A percentile compares a stretch with the other conserved stretches of the same genome.
These are phyloP conservation scores for Candida alai DNA, from an alignment of 805 yeast genomes.

Conservation along the genomic window DNA sequence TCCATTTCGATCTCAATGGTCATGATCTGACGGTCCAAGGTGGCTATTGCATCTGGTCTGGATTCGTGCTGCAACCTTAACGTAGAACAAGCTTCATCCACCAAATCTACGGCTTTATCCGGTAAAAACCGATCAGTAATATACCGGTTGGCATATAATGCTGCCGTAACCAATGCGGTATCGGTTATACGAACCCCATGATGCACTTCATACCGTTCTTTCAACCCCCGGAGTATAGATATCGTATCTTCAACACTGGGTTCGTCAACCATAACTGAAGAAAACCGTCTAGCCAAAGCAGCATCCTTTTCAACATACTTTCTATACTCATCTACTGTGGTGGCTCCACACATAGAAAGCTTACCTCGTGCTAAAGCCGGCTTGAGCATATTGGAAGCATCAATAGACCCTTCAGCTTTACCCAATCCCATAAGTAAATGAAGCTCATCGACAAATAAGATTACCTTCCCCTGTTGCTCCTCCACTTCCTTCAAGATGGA, in stretches of 20 bases:
- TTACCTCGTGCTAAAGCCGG: constrained; percentile 93
- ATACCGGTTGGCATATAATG: constrained; percentile 83
- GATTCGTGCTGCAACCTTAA: constrained; percentile 93
- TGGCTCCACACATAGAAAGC: constrained; percentile 93
- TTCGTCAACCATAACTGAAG: constrained; percentile 79
- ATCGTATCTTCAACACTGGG: constrained; percentile 91
- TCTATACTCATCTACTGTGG: constrained; percentile 89
- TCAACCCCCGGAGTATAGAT: constrained; percentile 86
- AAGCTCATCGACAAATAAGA: constrained; percentile 85
- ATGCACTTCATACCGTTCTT: constrained; percentile 93
- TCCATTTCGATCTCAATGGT: constrained; percentile 94
- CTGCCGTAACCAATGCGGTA: constrained; percentile 90
- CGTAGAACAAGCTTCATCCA: constrained; percentile 97
- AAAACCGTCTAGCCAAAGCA: constrained; percentile 91
- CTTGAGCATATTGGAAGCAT: constrained; percentile 88
- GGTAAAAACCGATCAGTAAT: constrained; percentile 90
- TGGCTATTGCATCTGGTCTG: constrained; percentile 91
- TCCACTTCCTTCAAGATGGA: constrained; percentile 79
- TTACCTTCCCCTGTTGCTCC: constrained; percentile 67
- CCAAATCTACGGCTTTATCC: constrained; percentile 94
- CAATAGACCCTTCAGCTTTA: constrained; percentile 91
- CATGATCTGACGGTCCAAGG: constrained; percentile 83
- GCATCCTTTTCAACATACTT: constrained; percentile 95
- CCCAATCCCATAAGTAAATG: constrained; percentile 89
- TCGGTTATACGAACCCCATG: constrained; percentile 96